Conservation (phyloP, 2,329 filamentous ascomycete genomes). For the Ceratocystis harringtonii region DNA sequence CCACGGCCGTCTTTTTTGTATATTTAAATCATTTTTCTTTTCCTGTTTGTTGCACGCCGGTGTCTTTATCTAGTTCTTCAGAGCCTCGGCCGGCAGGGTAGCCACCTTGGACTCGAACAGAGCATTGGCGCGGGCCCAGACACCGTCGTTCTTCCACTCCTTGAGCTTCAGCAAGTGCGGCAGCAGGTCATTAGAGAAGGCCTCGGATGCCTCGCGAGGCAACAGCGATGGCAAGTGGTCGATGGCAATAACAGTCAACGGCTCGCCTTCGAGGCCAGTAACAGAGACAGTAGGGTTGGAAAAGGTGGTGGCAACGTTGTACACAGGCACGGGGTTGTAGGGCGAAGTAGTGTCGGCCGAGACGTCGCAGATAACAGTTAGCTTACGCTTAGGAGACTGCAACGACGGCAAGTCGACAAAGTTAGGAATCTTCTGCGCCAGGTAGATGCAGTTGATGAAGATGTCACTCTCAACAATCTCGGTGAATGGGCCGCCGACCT, state of each 20-base stretch:
- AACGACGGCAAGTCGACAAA: conserved; percentile 64
- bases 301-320: conserved; percentile 74
- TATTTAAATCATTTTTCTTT: background rate
- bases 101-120: conserved; percentile 71
- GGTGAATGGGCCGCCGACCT: conserved; percentile 54
- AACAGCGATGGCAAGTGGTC: conserved; percentile 74
- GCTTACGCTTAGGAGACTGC: conserved; percentile 49
- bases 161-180: conserved; percentile 66
- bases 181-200: conserved; percentile 64
- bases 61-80: conserved; percentile 13
- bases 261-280: conserved; percentile 39
- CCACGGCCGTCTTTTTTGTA: background rate
- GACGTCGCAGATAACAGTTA: conserved; percentile 71
- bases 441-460: conserved; percentile 83
- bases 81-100: conserved; percentile 39
- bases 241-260: conserved; percentile 70
- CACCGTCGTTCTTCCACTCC: conserved; percentile 52
- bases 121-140: conserved; percentile 78
- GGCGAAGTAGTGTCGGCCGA: conserved; percentile 60
- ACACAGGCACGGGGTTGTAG: conserved; percentile 61
- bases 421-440: conserved; percentile 60
- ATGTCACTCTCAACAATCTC: conserved; percentile 65
- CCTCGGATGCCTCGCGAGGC: conserved; percentile 73
- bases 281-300: conserved; percentile 73
- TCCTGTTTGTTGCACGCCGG: conserved; percentile 1